Percentiles rank a stretch among this genome's conserved stretches.
phyloP scores from a whole-genome alignment of 176 grass and related monocot species.

The Eleusine indica region DNA sequence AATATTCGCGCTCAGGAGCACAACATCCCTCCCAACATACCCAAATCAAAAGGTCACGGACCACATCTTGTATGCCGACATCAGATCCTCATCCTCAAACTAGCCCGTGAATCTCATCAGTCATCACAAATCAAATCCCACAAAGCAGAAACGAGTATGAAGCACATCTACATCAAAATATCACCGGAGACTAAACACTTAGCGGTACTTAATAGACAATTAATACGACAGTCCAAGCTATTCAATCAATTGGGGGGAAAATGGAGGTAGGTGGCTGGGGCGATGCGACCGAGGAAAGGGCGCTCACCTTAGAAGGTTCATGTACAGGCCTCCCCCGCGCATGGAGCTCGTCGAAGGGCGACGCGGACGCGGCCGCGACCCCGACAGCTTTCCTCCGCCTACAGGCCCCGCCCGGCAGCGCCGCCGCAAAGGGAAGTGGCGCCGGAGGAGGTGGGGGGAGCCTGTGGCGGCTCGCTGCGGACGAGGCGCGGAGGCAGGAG shows the following conservation, averaged over 20 bases:
- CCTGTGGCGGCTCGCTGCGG: constrained; percentile 34
- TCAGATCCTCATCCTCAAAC: neutral
- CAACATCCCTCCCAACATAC: neutral
- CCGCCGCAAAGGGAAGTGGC: constrained; percentile 6
- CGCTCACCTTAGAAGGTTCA: constrained; percentile 54
- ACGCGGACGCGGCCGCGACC: constrained; percentile 55
- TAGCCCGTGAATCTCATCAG: neutral
- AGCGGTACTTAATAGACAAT: neutral
- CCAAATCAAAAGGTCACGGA: neutral
- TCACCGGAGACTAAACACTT: neutral
- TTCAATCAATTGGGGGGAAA: neutral
- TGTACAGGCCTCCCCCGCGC: constrained; percentile 45
- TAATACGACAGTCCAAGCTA: neutral
- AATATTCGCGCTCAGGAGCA: neutral
- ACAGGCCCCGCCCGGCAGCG: neutral
- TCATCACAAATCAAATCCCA: neutral
- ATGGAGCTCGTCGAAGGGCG: constrained; percentile 74
- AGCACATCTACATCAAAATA: neutral
- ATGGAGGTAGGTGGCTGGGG: neutral
- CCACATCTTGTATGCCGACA: neutral
- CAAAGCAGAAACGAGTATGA: neutral
- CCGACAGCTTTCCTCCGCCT: constrained; percentile 37
- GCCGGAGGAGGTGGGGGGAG: neutral
- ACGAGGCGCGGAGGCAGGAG: constrained; percentile 41
- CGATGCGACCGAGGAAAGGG: constrained; percentile 43